Evolutionary conservation across 106 monocot genomes (phyloP).

Genomic region (Acorus gramineus): DNA sequence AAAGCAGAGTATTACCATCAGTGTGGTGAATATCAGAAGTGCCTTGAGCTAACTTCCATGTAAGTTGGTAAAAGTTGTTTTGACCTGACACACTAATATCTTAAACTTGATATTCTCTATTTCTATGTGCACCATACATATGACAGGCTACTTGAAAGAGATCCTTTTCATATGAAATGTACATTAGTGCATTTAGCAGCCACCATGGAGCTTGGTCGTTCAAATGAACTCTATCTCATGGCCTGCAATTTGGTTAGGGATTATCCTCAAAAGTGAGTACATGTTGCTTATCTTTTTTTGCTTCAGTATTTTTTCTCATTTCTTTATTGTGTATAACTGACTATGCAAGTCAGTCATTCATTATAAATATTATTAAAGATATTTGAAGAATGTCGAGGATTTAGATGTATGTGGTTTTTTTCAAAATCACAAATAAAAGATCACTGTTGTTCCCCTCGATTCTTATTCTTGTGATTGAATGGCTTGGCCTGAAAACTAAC

Average conservation of each 20-base stretch:
- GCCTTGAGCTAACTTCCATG: constrained; percentile 82
- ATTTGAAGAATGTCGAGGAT: too few relatives aligned
- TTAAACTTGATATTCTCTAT: constrained; percentile 3
- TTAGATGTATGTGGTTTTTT: too few relatives aligned
- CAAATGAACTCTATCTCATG: constrained; percentile 88
- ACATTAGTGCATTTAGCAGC: constrained; percentile 76
- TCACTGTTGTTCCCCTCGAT: too few relatives aligned
- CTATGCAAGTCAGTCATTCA: too few relatives aligned
- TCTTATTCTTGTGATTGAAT: too few relatives aligned
- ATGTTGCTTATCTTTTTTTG: too few relatives aligned
- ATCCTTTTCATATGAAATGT: constrained; percentile 89
- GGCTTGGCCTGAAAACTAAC: too few relatives aligned
- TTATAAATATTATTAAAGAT: too few relatives aligned
- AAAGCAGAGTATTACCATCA: constrained; percentile 97
- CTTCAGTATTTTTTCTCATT: too few relatives aligned
- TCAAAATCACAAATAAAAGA: too few relatives aligned
- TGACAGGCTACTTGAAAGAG: constrained; percentile 70
- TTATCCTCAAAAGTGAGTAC: constrained; percentile 90
- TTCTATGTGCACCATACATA: neutral
- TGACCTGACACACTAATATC: neutral
- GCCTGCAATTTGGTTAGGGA: constrained; percentile 84
- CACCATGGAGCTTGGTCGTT: constrained; percentile 86
- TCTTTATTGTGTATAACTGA: too few relatives aligned
- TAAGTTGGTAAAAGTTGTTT: constrained; percentile 33
- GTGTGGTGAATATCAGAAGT: constrained; percentile 89